Conservation (phyloP, 108 stramenopile species). For the Epithemia pelagica region DNA sequence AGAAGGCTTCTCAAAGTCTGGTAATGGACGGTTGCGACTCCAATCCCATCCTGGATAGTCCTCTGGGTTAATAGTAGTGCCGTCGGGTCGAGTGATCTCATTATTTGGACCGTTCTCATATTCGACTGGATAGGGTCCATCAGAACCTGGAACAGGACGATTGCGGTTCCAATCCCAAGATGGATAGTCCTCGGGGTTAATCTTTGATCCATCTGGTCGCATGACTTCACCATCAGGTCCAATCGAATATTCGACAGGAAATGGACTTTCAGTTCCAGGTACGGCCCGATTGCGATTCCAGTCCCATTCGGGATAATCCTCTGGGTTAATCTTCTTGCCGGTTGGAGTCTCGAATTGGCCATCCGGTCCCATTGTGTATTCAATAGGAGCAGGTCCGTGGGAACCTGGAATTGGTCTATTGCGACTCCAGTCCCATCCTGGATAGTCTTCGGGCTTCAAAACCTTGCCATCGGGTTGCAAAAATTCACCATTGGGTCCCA, state of each 20-base stretch:
- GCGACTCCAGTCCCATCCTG: conserved; percentile 14
- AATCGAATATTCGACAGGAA: not conserved
- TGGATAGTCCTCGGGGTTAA: not conserved
- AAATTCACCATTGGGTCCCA: conserved; percentile 1
- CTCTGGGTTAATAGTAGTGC: not conserved
- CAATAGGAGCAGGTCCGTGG: conserved; percentile 5
- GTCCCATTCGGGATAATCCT: conserved; percentile 4
- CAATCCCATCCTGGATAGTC: conserved; percentile 15
- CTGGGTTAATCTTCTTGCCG: not conserved
- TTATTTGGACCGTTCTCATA: not conserved
- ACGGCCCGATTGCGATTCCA: conserved; percentile 4
- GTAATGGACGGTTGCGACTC: conserved; percentile 6
- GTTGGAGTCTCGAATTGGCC: not conserved
- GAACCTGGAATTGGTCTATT: conserved; percentile 5
- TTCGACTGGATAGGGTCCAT: not conserved
- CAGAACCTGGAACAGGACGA: not conserved
- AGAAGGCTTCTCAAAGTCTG: conserved; percentile 1
- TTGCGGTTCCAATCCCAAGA: conserved; percentile 4
- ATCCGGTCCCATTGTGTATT: conserved; percentile 5
- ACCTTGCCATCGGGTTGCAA: conserved; percentile 4
- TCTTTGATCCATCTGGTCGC: not conserved
- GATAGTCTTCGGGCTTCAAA: conserved; percentile 3
- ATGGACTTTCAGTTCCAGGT: conserved; percentile 8
- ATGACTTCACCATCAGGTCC: not conserved
- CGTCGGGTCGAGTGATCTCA: not conserved